phyloP scores from a whole-genome alignment of 2,329 filamentous ascomycete genomes.

The Pseudopithomyces maydicus region DNA sequence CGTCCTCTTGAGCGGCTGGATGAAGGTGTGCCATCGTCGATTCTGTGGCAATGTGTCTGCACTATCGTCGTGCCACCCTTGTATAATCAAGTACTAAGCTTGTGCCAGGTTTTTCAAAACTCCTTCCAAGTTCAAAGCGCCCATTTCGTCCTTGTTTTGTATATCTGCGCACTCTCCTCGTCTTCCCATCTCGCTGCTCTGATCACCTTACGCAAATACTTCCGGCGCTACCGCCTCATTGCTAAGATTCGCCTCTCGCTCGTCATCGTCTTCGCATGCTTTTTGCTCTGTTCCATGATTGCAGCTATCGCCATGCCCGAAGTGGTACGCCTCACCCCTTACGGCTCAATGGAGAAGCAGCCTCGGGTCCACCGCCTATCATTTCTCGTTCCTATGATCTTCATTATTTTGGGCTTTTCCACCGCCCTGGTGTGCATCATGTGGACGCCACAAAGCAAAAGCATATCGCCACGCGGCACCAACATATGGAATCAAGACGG shows the following conservation, averaged over 20 bases:
- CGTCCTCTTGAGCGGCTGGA: conserved; percentile 37
- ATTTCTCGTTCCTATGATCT: conserved; percentile 29
- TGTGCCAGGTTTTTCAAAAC: conserved; percentile 28
- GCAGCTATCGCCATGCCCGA: conserved; percentile 28
- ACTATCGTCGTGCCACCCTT: background rate
- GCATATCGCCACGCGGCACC: conserved; percentile 1
- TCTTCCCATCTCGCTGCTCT: conserved; percentile 40
- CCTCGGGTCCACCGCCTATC: conserved; percentile 24
- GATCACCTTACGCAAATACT: conserved; percentile 38
- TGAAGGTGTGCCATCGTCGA: conserved; percentile 22
- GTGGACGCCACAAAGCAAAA: conserved; percentile 20
- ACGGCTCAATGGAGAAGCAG: conserved; percentile 11
- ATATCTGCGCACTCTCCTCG: conserved; percentile 36
- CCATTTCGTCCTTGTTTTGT: conserved; percentile 38
- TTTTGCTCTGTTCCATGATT: conserved; percentile 34
- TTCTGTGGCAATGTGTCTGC: background rate
- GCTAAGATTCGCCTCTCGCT: conserved; percentile 34
- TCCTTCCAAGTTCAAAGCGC: conserved; percentile 32
- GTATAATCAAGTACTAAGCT: background rate
- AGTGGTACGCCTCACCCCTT: background rate
- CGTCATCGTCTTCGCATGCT: conserved; percentile 32
- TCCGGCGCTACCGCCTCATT: conserved; percentile 33
- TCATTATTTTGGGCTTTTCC: conserved; percentile 35
- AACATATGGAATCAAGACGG: conserved; percentile 9
- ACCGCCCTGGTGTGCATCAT: conserved; percentile 36